Percentiles rank a stretch among this genome's conserved stretches.
Evolutionary conservation across 163 green algal species (phyloP).

Genomic region (Prototheca wickerhamii): DNA sequence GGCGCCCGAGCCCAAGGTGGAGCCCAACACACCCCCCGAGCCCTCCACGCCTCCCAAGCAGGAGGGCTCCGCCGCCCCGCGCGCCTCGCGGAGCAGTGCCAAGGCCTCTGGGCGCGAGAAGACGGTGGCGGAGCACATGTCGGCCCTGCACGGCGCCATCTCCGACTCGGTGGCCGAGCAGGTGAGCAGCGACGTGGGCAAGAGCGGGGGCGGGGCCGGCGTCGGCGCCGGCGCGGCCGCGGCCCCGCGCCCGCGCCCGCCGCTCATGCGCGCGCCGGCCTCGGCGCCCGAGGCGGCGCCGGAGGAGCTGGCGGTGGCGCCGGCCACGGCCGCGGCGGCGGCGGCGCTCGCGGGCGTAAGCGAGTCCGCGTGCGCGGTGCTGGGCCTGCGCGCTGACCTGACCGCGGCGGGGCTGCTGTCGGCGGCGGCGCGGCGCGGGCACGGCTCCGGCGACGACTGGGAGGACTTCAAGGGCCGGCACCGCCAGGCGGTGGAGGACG

Average conservation of each 20-base stretch:
- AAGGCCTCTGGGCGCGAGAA: neutral
- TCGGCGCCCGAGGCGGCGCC: neutral
- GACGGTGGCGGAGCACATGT: neutral
- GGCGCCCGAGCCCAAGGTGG: neutral
- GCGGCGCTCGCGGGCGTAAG: neutral
- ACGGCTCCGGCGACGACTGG: neutral
- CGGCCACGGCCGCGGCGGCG: neutral
- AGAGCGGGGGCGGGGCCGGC: neutral
- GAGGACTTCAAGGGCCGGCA: neutral
- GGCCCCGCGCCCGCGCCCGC: neutral
- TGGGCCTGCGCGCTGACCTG: neutral
- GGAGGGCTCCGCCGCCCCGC: neutral
- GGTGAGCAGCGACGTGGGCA: neutral
- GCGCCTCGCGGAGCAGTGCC: neutral
- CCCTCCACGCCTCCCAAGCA: neutral
- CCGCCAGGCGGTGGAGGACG: neutral
- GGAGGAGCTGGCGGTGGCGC: neutral
- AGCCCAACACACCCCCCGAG: neutral
- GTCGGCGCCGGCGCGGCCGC: neutral
- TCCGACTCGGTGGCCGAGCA: neutral
- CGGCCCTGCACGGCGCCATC: constrained; percentile 1
- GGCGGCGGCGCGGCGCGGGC: neutral
- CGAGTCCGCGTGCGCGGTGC: neutral
- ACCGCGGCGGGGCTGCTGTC: neutral
- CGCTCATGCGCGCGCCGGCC: neutral